Conservation (phyloP, 2,329 filamentous ascomycete genomes). For the Fusarium guadeloupense region DNA sequence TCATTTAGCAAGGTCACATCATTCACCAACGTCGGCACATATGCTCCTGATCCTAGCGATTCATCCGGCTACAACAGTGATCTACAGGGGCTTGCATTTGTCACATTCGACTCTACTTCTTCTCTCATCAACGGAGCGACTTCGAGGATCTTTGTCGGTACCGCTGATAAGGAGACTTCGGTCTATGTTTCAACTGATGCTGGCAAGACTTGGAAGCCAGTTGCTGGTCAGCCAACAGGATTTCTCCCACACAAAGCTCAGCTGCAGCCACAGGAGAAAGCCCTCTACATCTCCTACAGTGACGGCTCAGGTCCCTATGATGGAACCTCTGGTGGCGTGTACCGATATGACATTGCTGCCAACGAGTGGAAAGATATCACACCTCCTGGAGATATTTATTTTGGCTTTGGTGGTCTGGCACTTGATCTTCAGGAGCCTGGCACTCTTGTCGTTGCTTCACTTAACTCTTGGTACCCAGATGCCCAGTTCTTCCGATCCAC, state of each 20-base stretch:
- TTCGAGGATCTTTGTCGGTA: slow-evolving; percentile 65
- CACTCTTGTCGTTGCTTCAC: slow-evolving; percentile 63
- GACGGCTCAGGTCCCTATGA: slow-evolving; percentile 67
- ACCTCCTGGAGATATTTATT: slow-evolving; percentile 60
- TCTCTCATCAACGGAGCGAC: slow-evolving; percentile 56
- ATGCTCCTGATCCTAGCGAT: slow-evolving; percentile 56
- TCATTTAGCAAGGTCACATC: slow-evolving; percentile 62
- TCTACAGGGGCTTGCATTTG: slow-evolving; percentile 58
- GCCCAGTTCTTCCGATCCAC: slow-evolving; percentile 64
- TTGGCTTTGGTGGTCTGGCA: slow-evolving; percentile 65
- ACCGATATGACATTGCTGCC: slow-evolving; percentile 61
- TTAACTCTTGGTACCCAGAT: slow-evolving; percentile 70
- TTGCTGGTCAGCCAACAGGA: slow-evolving; percentile 59
- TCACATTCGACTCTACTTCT: slow-evolving; percentile 66
- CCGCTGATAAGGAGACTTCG: slow-evolving; percentile 62
- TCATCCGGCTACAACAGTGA: slow-evolving; percentile 57
- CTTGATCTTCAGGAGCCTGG: slow-evolving; percentile 64
- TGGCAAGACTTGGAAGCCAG: slow-evolving; percentile 61
- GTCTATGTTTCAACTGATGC: slow-evolving; percentile 64
- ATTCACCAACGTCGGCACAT: slow-evolving; percentile 62
- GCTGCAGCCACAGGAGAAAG: slow-evolving; percentile 60
- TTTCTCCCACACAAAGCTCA: slow-evolving; percentile 65
- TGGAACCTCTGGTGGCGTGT: slow-evolving; percentile 61
- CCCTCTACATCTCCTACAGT: slow-evolving; percentile 64
- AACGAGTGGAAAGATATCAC: slow-evolving; percentile 66